Evolutionary conservation across 495 filamentous ascomycete species (phyloP), one percentile per base, ranked within the genome.

Genomic region (Pyronema domesticum): DNA sequence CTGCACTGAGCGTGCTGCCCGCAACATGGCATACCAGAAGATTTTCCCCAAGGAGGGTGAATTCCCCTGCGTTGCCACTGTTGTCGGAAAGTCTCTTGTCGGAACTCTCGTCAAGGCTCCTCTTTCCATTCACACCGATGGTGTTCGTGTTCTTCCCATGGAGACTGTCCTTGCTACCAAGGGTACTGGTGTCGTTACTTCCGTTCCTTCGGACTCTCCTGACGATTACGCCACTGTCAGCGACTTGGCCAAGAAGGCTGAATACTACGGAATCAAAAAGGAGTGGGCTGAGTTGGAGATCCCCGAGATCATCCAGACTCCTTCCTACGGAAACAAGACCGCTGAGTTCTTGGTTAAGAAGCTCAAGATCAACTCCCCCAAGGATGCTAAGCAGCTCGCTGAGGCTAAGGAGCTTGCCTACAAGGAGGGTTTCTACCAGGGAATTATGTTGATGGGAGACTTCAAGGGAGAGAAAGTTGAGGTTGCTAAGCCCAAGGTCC

Each of bases 351-450:
- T 98, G 44, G 85, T 94, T 43, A 85, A 95, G 71, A 79, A 89
- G 66, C 73, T 95, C 63, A 98, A 98, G 74, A 98, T 98, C 67
- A 81, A 83, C 60, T 94, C 88, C 6, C 89, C 91, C 53, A 98
- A 95, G 69, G 91, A 98, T 62, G 74, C 79, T 13, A 94, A 83
- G 65, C 84, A 82, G 70, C 79, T 96, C 13, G 81, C 81, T 19
- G 82, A 95, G 72, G 91, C 91, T 34, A 98, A 98, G 71, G 89
- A 96, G 55, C 70, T 89, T 46, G 91, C 91, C 4, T 98, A 98
- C 72, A 93, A 87, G 67, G 89, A 94, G 66, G 91, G 85, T n/a
- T 95, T 85, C 73, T 98, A 96, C 73, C 83, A 93, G 70, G 91
- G 91, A 48, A 85, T 75, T 42, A 91, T 98, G 85, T 68, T 86